phyloP scores from a whole-genome alignment of 768 basidiomycete species.

The Dendrothele bispora region DNA sequence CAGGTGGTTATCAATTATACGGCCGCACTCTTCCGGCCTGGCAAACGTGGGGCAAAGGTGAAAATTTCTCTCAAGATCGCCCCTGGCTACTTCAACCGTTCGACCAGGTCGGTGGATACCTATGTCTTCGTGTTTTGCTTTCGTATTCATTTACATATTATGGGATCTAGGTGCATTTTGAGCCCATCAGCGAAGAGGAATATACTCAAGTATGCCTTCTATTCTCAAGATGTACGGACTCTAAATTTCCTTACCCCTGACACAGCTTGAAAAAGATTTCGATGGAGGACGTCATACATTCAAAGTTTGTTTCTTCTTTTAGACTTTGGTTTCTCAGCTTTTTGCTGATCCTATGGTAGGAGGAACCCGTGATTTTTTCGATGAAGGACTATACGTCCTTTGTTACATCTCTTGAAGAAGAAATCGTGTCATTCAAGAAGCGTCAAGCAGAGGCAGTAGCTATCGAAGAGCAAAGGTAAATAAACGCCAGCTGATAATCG shows the following conservation, averaged over 20 bases:
- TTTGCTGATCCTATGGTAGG: not conserved
- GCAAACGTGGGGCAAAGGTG: slow-evolving; percentile 61
- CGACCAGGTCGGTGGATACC: slow-evolving; percentile 48
- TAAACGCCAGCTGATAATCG: no score
- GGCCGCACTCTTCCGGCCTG: slow-evolving; percentile 65
- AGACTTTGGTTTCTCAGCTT: not conserved
- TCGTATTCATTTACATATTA: not conserved
- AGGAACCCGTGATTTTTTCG: slow-evolving; percentile 45
- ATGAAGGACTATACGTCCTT: slow-evolving; percentile 49
- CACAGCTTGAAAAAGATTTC: slow-evolving; percentile 49
- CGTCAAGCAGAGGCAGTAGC: slow-evolving; percentile 35
- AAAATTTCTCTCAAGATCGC: slow-evolving; percentile 40
- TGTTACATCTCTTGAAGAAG: slow-evolving; percentile 36
- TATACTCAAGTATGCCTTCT: slow-evolving; percentile 44
- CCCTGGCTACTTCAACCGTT: slow-evolving; percentile 67
- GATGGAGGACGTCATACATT: slow-evolving; percentile 54
- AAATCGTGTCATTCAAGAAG: slow-evolving; percentile 41
- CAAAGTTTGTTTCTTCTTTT: no score
- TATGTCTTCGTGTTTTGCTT: not conserved
- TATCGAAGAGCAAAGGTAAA: slow-evolving; percentile 41
- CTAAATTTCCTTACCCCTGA: not conserved
- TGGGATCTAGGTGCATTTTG: slow-evolving; percentile 46
- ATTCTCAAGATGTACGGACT: not conserved
- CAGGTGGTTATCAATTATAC: slow-evolving; percentile 66
- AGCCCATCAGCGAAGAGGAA: slow-evolving; percentile 42